Evolutionary conservation across 306 rosid species (phyloP).

Genomic region (Vigna trinervia): DNA sequence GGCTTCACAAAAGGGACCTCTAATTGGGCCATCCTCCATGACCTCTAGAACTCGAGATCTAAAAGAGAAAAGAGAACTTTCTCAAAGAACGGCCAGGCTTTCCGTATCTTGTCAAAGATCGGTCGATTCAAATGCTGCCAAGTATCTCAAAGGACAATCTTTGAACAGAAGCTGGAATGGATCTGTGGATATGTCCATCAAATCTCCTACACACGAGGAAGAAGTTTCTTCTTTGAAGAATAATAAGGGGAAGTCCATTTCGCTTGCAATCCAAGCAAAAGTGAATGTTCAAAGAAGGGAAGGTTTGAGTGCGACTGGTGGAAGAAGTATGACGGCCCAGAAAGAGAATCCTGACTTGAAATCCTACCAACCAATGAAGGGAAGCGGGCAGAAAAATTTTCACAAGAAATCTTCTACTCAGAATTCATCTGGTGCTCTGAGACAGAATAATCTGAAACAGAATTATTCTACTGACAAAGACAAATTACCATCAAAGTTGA

Average conservation of each 20-base stretch:
- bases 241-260: slow-evolving; percentile 76
- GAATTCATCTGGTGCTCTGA: slow-evolving; percentile 63
- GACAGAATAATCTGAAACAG: slow-evolving; percentile 91
- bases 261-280: slow-evolving; percentile 97
- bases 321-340: slow-evolving; percentile 57
- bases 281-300: slow-evolving; percentile 95
- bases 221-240: slow-evolving; percentile 57
- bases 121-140: slow-evolving; percentile 75
- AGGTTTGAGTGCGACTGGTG: slow-evolving; percentile 65
- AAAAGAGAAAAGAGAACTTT: slow-evolving; percentile 66
- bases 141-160: slow-evolving; percentile 82
- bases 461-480: slow-evolving; percentile 65
- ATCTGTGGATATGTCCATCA: slow-evolving; percentile 61
- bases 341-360: slow-evolving; percentile 68
- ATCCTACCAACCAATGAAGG: slow-evolving; percentile 59
- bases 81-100: slow-evolving; percentile 59
- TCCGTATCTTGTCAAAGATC: slow-evolving; percentile 65
- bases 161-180: slow-evolving; percentile 95
- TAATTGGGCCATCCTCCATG: slow-evolving; percentile 63
- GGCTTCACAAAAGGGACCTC: slow-evolving; percentile 64
- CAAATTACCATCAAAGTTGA: slow-evolving; percentile 68
- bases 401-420: slow-evolving; percentile 58
- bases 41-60: slow-evolving; percentile 60
- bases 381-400: slow-evolving; percentile 59
- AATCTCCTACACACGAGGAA: slow-evolving; percentile 54